phyloP scores from a whole-genome alignment of 441 rosid species.

The Macaranga tanarius region DNA sequence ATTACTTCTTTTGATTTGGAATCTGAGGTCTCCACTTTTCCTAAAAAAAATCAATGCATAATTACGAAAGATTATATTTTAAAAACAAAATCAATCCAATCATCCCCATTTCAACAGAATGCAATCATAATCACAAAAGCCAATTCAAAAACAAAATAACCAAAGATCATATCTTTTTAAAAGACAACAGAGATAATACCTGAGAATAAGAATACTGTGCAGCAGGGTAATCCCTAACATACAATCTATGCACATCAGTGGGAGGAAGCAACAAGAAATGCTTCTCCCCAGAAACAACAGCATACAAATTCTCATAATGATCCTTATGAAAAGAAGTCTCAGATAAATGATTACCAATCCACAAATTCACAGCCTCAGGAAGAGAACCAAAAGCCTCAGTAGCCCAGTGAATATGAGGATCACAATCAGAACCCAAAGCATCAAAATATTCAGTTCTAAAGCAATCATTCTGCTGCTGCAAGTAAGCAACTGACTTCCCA shows the following conservation, averaged over 20 bases:
- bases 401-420: constrained; percentile 63
- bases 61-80: too few species aligned
- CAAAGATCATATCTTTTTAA: neutral
- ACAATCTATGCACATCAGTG: constrained; percentile 82
- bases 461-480: constrained; percentile 85
- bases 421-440: constrained; percentile 55
- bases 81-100: too few species aligned
- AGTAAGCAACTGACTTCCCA: constrained; percentile 48
- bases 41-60: too few species aligned
- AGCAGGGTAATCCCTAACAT: constrained; percentile 56
- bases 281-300: constrained; percentile 80
- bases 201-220: constrained; percentile 54
- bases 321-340: constrained; percentile 85
- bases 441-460: constrained; percentile 63
- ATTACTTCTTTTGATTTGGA: too few species aligned
- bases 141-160: neutral
- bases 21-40: too few species aligned
- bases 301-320: constrained; percentile 87
- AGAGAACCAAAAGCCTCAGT: constrained; percentile 66
- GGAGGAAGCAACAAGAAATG: constrained; percentile 83
- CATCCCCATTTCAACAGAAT: too few species aligned
- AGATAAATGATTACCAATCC: constrained; percentile 72
- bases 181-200: constrained; percentile 16
- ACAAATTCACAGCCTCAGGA: constrained; percentile 90
- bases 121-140: neutral